These are phyloP conservation scores for Plasmodium malariae DNA, from an alignment of 169 alveolate species.

Conservation along the genomic window DNA sequence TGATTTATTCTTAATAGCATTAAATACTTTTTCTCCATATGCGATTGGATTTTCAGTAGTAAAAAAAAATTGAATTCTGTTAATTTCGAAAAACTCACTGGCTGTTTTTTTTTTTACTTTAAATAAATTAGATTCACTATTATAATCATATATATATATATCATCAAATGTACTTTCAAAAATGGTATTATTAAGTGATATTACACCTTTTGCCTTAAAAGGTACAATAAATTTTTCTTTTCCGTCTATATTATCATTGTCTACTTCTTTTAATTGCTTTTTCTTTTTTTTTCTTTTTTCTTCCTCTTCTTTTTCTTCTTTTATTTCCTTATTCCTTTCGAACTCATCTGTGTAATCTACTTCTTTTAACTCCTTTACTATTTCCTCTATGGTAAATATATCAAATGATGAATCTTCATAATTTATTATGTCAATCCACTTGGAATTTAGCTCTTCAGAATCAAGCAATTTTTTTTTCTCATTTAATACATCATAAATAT, in stretches of 20 bases:
- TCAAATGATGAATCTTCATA: constrained; percentile 73
- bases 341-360: constrained; percentile 29
- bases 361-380: constrained; percentile 65
- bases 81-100: constrained; percentile 57
- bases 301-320: not conserved
- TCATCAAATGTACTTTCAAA: constrained; percentile 72
- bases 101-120: constrained; percentile 56
- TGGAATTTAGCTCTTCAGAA: constrained; percentile 49
- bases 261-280: constrained; percentile 13
- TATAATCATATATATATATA: constrained; percentile 64
- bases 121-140: constrained; percentile 59
- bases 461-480: constrained; percentile 51
- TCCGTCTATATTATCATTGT: constrained; percentile 2
- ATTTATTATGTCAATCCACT: constrained; percentile 74
- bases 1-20: constrained; percentile 74
- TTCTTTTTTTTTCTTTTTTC: constrained; percentile 7
- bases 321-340: constrained; percentile 3
- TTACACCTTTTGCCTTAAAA: constrained; percentile 76
- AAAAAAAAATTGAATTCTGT: constrained; percentile 74
- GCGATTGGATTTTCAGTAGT: constrained; percentile 70
- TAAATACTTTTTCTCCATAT: constrained; percentile 45
- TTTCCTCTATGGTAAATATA: constrained; percentile 68
- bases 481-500: constrained; percentile 58
- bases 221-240: constrained; percentile 43
- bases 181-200: constrained; percentile 14